Evolutionary conservation across 257 asterid species (phyloP).

Genomic region (Fraxinus pennsylvanica): DNA sequence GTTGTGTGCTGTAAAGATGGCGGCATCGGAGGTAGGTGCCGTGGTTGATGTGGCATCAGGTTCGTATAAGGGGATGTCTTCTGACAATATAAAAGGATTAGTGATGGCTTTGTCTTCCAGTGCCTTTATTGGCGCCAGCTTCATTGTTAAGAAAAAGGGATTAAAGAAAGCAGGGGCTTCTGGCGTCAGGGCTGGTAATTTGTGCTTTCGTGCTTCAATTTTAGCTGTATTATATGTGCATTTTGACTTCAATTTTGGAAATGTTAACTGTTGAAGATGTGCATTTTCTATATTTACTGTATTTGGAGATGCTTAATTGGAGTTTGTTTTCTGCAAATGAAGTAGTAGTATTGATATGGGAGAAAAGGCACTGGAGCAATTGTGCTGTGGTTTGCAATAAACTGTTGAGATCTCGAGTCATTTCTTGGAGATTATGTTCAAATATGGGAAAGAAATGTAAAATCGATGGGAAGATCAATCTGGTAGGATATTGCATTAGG

Average conservation of each 20-base stretch:
- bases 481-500: not conserved
- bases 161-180: conserved; percentile 85
- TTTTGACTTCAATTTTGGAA: not conserved
- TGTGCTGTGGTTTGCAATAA: conserved; percentile 18
- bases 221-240: conserved; percentile 6
- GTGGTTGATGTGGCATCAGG: conserved; percentile 40
- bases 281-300: conserved; percentile 12
- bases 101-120: conserved; percentile 82
- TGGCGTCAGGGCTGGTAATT: conserved; percentile 76
- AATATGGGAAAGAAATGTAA: not conserved
- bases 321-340: conserved; percentile 5
- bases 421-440: not conserved
- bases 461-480: not conserved
- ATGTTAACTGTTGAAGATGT: not conserved
- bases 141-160: conserved; percentile 90
- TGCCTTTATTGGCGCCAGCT: conserved; percentile 81
- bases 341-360: conserved; percentile 2
- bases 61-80: conserved; percentile 72
- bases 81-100: conserved; percentile 78
- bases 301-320: not conserved
- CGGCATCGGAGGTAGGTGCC: conserved; percentile 47
- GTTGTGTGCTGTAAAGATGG: conserved; percentile 19
- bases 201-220: not conserved
- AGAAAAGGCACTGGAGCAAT: not conserved
- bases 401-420: conserved; percentile 21